Evolutionary conservation across 257 asterid genomes (phyloP).

Genomic region (Ocimum tenuiflorum): DNA sequence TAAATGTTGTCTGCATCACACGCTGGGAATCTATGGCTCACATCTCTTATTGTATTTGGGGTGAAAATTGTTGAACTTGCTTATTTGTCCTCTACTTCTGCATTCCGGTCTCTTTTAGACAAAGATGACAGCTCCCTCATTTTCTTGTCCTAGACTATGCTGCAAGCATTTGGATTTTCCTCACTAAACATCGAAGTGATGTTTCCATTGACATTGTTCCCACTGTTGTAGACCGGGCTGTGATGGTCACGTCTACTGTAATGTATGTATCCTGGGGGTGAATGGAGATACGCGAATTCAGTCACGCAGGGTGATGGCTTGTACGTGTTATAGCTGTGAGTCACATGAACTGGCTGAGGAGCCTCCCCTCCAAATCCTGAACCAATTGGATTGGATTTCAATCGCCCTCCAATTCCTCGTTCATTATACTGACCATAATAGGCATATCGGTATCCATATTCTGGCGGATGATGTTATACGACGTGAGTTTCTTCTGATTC

Average conservation of each 20-base stretch:
- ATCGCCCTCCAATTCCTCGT: constrained; percentile 26
- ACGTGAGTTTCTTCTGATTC: constrained; percentile 67
- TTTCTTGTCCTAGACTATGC: constrained; percentile 37
- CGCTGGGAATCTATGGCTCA: constrained; percentile 36
- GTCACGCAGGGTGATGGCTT: constrained; percentile 62
- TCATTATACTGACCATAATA: constrained; percentile 26
- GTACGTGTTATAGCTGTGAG: constrained; percentile 56
- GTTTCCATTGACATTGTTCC: constrained; percentile 29
- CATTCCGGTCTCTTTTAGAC: too few species aligned
- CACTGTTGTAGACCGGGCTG: constrained; percentile 43
- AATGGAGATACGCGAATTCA: constrained; percentile 20
- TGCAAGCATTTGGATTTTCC: constrained; percentile 88
- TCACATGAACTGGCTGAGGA: constrained; percentile 38
- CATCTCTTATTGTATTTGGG: constrained; percentile 7
- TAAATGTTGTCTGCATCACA: constrained; percentile 40
- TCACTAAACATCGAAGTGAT: constrained; percentile 73
- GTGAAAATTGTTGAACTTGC: not conserved
- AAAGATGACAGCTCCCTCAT: not conserved
- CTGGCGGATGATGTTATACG: constrained; percentile 60
- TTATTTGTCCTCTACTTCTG: not conserved
- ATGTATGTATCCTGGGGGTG: constrained; percentile 17
- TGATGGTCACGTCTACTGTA: constrained; percentile 36
- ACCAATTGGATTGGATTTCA: constrained; percentile 25
- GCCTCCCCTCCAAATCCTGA: constrained; percentile 25
- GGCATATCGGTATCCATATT: constrained; percentile 36